Evolutionary conservation across 2,329 filamentous ascomycete species (phyloP).

Genomic region (Colletotrichum sublineola): DNA sequence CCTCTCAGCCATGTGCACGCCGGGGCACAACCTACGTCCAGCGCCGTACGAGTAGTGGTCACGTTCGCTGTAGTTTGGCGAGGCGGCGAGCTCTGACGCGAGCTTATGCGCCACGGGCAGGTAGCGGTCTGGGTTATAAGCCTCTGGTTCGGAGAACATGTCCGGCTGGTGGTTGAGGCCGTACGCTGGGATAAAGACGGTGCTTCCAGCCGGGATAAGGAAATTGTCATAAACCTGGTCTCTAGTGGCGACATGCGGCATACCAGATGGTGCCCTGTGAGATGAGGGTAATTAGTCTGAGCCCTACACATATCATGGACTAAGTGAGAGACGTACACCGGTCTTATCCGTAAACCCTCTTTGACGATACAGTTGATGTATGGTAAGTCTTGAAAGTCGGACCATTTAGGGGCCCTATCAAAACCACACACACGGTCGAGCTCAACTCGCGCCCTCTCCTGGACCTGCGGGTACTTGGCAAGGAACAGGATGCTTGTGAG

Average conservation of each 20-base stretch:
- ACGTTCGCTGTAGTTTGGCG: slow-evolving; percentile 44
- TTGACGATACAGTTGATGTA: slow-evolving; percentile 58
- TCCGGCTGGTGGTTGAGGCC: slow-evolving; percentile 51
- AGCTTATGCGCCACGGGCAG: slow-evolving; percentile 46
- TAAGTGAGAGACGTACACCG: slow-evolving; percentile 43
- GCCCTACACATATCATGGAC: neutral
- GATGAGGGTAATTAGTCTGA: neutral
- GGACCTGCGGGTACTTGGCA: slow-evolving; percentile 55
- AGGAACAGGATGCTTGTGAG: slow-evolving; percentile 57
- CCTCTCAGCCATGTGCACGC: slow-evolving; percentile 63
- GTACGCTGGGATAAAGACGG: slow-evolving; percentile 53
- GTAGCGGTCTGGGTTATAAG: slow-evolving; percentile 49
- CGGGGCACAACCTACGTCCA: slow-evolving; percentile 62
- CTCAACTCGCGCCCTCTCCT: slow-evolving; percentile 56
- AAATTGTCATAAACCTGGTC: slow-evolving; percentile 57
- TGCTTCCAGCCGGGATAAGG: slow-evolving; percentile 55
- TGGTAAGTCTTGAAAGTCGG: slow-evolving; percentile 54
- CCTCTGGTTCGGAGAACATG: slow-evolving; percentile 46
- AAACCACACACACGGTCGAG: slow-evolving; percentile 55
- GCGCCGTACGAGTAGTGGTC: slow-evolving; percentile 63
- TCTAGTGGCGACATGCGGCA: slow-evolving; percentile 32
- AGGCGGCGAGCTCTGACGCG: slow-evolving; percentile 48
- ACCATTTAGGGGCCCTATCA: slow-evolving; percentile 53
- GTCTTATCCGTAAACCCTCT: slow-evolving; percentile 58
- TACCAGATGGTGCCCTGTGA: slow-evolving; percentile 1